Base-by-base conservation (phyloP, 2,329 filamentous ascomycete genomes). In the Arthrobotrys entomopaga region DNA sequence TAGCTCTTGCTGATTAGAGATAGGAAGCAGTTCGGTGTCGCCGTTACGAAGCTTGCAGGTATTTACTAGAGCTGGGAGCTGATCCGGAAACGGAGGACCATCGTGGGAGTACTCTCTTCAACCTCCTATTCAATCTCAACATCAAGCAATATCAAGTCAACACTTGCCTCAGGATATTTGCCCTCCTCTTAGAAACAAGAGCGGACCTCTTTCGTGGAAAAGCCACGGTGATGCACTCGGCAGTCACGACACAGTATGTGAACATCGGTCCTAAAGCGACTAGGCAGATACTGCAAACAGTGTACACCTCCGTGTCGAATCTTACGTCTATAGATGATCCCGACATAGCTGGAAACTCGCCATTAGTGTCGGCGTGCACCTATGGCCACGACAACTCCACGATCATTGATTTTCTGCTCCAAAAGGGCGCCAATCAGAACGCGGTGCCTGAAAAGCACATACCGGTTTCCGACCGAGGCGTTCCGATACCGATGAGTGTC, bases 21-120 rank as follows among this genome's bases (percentile, higher is more conserved):
- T 54, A 73, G 69, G 69, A 73, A 65, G 69, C 69, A 20, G 69
- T 73, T 40, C 56, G 69, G 11, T 73, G 69, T 22, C 69, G 69
- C 11, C 69, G 69, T 19, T 66, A 43, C 11, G 69, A 73, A 24
- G 69, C 69, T 16, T 73, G 69, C 13, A 50, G 43, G 15, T 73
- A 73, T 34, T 50, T 73, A 11, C 15, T 73, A 7, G 61, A 66
- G 11, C 50, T 73, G 1, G 69, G 69, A 6, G 69, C 69, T 11
- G 69, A 73, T 15, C 69, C 69, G 6, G 69, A 73, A 57, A 65
- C 61, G 10, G 69, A 73, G 48, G 69, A 73, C 16, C 49, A 66
- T 15, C 61, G 57, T 6, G 69, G 69, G n/a, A 73, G 69, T 20
- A 73, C 69, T 11, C 57, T 73, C 4, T 73, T 73, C 61, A 73